A percentile compares a stretch with the other conserved stretches of the same genome.
Evolutionary conservation across 1,139 yeast genomes (phyloP).

Genomic region (Debaryomyces singareniensis): DNA sequence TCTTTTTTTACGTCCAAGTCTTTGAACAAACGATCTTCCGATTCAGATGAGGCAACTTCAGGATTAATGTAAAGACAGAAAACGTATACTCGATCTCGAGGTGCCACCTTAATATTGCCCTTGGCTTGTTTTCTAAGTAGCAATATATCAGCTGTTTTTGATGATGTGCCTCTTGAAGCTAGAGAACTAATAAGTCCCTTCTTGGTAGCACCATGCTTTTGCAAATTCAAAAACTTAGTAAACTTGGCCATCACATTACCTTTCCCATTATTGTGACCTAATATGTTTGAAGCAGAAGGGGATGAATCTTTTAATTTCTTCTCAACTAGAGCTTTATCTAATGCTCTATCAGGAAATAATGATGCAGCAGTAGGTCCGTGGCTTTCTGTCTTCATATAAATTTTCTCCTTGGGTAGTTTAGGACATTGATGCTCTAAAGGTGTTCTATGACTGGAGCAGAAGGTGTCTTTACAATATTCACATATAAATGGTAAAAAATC

Average conservation of each 20-base stretch:
- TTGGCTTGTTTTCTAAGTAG: constrained; percentile 47
- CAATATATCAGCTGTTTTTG: constrained; percentile 18
- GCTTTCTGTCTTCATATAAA: constrained; percentile 8
- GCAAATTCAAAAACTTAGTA: constrained; percentile 35
- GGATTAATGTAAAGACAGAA: constrained; percentile 49
- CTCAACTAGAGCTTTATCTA: constrained; percentile 35
- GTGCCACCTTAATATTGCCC: constrained; percentile 60
- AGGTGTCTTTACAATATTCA: constrained; percentile 46
- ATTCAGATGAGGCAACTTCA: constrained; percentile 17
- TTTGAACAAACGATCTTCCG: constrained; percentile 10
- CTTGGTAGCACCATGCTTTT: constrained; percentile 11
- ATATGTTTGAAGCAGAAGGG: constrained; percentile 19
- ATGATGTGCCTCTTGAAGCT: not conserved
- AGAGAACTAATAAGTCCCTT: constrained; percentile 9
- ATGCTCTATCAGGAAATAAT: constrained; percentile 52
- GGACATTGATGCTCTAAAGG: constrained; percentile 43
- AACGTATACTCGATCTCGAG: constrained; percentile 54
- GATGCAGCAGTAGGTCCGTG: constrained; percentile 30
- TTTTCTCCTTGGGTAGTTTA: constrained; percentile 12
- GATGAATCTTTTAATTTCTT: constrained; percentile 19
- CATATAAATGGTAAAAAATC: constrained; percentile 71
- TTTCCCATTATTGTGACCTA: constrained; percentile 20
- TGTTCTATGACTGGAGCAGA: constrained; percentile 53
- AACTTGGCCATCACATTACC: constrained; percentile 26
- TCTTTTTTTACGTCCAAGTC: constrained; percentile 22